Evolutionary conservation across 2,329 filamentous ascomycete genomes (phyloP).

Genomic region (Arthrocladium fulminans): DNA sequence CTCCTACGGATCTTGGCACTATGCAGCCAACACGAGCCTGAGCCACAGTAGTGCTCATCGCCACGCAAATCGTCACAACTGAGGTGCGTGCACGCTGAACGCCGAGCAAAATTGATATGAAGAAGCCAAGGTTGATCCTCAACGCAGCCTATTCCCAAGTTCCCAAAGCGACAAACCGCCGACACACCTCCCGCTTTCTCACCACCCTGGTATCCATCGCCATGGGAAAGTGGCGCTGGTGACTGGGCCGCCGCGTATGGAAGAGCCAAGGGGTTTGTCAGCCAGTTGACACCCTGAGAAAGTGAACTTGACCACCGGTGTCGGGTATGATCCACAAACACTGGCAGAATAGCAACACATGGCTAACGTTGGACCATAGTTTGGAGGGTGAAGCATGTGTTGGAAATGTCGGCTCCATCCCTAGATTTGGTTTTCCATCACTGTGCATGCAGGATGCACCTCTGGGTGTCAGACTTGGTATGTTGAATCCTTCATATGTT

Average conservation of each 20-base stretch:
- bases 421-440: conserved; percentile 54
- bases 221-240: conserved; percentile 70
- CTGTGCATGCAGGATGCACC: conserved; percentile 82
- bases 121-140: too few relatives aligned
- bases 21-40: too few relatives aligned
- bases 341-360: neutral
- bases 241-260: conserved; percentile 67
- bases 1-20: too few relatives aligned
- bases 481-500: too few relatives aligned
- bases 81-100: too few relatives aligned
- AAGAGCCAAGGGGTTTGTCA: conserved; percentile 70
- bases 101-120: too few relatives aligned
- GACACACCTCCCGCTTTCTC: conserved; percentile 34
- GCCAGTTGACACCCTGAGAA: conserved; percentile 82
- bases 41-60: too few relatives aligned
- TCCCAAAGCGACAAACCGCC: too few relatives aligned
- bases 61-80: too few relatives aligned
- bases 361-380: neutral
- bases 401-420: conserved; percentile 53
- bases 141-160: too few relatives aligned
- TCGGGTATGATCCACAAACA: conserved; percentile 41
- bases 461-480: conserved; percentile 60
- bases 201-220: conserved; percentile 71
- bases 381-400: conserved; percentile 67
- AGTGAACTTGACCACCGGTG: conserved; percentile 88